A percentile compares a stretch with the other conserved stretches of the same genome.
phyloP scores from a whole-genome alignment of 805 yeast genomes.

The Clavispora vitiphila region DNA sequence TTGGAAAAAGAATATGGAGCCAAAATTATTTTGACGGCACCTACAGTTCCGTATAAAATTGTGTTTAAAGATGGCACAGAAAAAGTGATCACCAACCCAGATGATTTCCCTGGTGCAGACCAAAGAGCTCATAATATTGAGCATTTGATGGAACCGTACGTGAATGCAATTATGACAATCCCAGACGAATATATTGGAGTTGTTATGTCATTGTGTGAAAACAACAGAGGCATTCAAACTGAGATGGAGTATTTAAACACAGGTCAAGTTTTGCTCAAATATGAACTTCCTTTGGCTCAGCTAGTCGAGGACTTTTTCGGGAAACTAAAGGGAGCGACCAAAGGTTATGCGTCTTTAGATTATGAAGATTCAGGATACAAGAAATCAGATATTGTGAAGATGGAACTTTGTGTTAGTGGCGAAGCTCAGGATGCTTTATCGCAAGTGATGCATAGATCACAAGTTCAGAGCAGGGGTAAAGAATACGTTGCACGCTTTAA shows the following conservation, averaged over 20 bases:
- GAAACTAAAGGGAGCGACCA: slow-evolving; percentile 79
- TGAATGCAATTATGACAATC: slow-evolving; percentile 82
- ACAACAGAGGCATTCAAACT: slow-evolving; percentile 75
- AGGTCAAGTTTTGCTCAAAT: slow-evolving; percentile 77
- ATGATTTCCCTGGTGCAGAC: slow-evolving; percentile 74
- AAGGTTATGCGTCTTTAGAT: slow-evolving; percentile 91
- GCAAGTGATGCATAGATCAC: slow-evolving; percentile 79
- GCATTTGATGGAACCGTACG: slow-evolving; percentile 74
- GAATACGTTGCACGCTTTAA: slow-evolving; percentile 83
- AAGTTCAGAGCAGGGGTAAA: slow-evolving; percentile 66
- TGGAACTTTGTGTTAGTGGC: slow-evolving; percentile 88
- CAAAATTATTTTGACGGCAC: slow-evolving; percentile 84
- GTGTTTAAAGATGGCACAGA: slow-evolving; percentile 62
- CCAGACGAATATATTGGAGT: slow-evolving; percentile 87
- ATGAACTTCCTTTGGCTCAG: slow-evolving; percentile 80
- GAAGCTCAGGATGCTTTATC: slow-evolving; percentile 87
- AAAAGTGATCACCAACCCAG: slow-evolving; percentile 77
- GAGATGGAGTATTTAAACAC: slow-evolving; percentile 73
- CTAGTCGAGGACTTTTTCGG: slow-evolving; percentile 95
- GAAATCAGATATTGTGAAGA: slow-evolving; percentile 73
- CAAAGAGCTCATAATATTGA: slow-evolving; percentile 44
- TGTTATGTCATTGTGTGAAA: slow-evolving; percentile 82
- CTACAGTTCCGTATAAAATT: slow-evolving; percentile 89
- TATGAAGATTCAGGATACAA: slow-evolving; percentile 91
- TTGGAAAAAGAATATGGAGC: slow-evolving; percentile 93